Evolutionary conservation across 805 yeast species (phyloP).

Genomic region (Nakazawaea pomicola): DNA sequence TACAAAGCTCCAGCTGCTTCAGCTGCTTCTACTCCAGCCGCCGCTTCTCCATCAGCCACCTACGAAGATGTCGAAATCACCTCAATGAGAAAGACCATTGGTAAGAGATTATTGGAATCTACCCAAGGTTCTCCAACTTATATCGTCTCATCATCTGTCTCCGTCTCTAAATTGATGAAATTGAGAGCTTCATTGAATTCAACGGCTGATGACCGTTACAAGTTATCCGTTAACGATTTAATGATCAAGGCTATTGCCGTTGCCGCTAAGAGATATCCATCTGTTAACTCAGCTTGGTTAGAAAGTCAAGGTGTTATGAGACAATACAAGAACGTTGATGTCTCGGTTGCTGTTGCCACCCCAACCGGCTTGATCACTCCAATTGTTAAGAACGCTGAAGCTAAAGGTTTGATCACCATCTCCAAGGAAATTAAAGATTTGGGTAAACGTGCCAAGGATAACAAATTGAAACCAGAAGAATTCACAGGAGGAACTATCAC

Average conservation of each 20-base stretch:
- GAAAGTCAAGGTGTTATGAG: constrained; percentile 86
- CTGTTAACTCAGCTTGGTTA: constrained; percentile 91
- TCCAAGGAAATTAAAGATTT: constrained; percentile 84
- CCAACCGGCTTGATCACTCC: constrained; percentile 98
- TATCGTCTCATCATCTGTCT: constrained; percentile 81
- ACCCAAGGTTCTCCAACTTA: constrained; percentile 87
- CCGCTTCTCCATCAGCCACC: constrained; percentile 48
- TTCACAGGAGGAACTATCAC: constrained; percentile 99
- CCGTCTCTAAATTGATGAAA: constrained; percentile 87
- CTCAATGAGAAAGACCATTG: constrained; percentile 91
- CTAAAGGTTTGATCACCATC: constrained; percentile 80
- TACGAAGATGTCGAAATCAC: constrained; percentile 84
- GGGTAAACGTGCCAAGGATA: constrained; percentile 93
- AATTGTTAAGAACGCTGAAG: constrained; percentile 81
- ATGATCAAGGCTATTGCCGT: constrained; percentile 90
- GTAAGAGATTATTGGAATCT: constrained; percentile 80
- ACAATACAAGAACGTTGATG: constrained; percentile 87
- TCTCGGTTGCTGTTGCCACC: constrained; percentile 97
- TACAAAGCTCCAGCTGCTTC: constrained; percentile 43
- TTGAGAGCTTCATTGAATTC: constrained; percentile 88
- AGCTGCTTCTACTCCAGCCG: constrained; percentile 39
- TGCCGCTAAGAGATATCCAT: constrained; percentile 88
- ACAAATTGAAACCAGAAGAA: constrained; percentile 92
- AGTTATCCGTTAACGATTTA: constrained; percentile 89
- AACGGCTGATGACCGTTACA: constrained; percentile 79